These are phyloP conservation scores for Gonium pectorale DNA, from an alignment of 139 green algal species.

Conservation along the genomic window DNA sequence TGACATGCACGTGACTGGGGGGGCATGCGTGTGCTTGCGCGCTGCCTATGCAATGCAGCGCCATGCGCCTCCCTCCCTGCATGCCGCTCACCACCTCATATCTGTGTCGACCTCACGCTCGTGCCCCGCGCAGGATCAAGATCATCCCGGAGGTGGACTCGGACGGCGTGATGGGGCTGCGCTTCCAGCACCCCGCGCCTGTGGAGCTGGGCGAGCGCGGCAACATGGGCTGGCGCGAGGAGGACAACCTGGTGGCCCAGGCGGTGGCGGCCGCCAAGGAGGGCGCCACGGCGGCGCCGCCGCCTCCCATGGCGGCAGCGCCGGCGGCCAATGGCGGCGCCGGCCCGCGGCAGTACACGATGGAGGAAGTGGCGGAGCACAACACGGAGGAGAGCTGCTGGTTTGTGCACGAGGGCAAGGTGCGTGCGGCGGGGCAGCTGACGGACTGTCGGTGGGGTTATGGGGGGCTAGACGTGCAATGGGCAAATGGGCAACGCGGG, in stretches of 20 bases:
- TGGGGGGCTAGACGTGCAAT: too few species aligned
- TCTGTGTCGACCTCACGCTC: too few species aligned
- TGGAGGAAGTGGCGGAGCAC: conserved; percentile 86
- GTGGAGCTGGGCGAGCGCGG: conserved; percentile 68
- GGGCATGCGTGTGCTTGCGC: too few species aligned
- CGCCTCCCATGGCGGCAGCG: neutral
- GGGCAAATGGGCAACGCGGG: too few species aligned
- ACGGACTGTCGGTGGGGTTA: too few species aligned
- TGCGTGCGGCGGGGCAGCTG: conserved; percentile 45
- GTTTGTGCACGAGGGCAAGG: conserved; percentile 95
- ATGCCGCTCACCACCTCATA: too few species aligned
- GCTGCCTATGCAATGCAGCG: too few species aligned
- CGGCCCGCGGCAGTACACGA: conserved; percentile 60
- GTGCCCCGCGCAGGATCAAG: conserved; percentile 60
- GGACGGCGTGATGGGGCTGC: conserved; percentile 69
- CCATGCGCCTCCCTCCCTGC: too few species aligned
- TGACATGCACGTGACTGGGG: too few species aligned
- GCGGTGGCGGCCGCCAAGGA: conserved; percentile 33
- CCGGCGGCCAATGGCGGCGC: neutral
- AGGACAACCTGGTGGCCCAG: conserved; percentile 68
- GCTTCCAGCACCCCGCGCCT: conserved; percentile 90
- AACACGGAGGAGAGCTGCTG: conserved; percentile 81
- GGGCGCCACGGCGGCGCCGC: neutral
- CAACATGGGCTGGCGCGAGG: conserved; percentile 78
- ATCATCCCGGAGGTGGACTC: conserved; percentile 62